Percentiles rank a stretch among this genome's conserved stretches.
phyloP scores from a whole-genome alignment of 164 flowering plant species.

The Nelumbo lutea region DNA sequence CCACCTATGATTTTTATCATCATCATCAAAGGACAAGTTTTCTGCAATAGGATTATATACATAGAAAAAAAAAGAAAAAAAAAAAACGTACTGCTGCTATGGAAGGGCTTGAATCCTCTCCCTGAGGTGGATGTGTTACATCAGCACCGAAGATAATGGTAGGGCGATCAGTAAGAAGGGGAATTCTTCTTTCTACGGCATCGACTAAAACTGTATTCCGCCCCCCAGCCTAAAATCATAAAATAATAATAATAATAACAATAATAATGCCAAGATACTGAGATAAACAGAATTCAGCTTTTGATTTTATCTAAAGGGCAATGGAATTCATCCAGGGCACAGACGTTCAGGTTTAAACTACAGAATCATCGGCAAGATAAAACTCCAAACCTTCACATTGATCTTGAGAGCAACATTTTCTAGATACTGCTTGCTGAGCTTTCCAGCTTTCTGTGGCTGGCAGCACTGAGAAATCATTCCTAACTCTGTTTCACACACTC shows the following conservation, averaged over 20 bases:
- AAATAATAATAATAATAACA: background rate
- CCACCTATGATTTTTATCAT: conserved; percentile 20
- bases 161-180: conserved; percentile 32
- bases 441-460: conserved; percentile 16
- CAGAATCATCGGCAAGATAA: too few relatives aligned
- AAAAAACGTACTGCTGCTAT: conserved; percentile 52
- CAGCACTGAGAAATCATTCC: conserved; percentile 33
- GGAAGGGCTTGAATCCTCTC: conserved; percentile 55
- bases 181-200: conserved; percentile 33
- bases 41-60: background rate
- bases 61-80: background rate
- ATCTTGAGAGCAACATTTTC: conserved; percentile 34
- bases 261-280: too few relatives aligned
- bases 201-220: conserved; percentile 41
- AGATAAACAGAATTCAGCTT: too few relatives aligned
- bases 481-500: conserved; percentile 33
- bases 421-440: conserved; percentile 11
- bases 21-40: background rate
- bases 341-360: too few relatives aligned
- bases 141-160: conserved; percentile 65
- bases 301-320: too few relatives aligned
- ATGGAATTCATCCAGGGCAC: too few relatives aligned
- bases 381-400: conserved; percentile 50
- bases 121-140: conserved; percentile 58
- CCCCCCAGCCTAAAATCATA: conserved; percentile 38